Evolutionary conservation across 2,329 filamentous ascomycete genomes (phyloP), one percentile per base, ranked within the genome.

Genomic region (Saccharata proteae): DNA sequence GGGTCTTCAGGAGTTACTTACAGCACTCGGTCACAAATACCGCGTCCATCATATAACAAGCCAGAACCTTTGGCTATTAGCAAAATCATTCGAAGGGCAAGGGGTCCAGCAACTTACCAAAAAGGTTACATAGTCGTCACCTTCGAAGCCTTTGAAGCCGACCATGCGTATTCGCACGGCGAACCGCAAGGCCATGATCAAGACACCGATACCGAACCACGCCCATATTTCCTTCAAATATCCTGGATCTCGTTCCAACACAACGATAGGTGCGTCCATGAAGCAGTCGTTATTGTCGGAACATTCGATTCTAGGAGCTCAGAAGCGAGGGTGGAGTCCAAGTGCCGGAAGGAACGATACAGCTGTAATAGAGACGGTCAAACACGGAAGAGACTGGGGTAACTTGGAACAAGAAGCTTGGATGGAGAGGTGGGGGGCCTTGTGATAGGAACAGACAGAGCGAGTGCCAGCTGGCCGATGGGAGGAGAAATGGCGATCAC

Each of bases 61-160:
- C 37, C 0, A 51, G 22, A 4, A 23, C 30, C 34, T 33, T n/a
- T n/a, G n/a, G n/a, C n/a, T n/a, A n/a, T n/a, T n/a, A n/a, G 25
- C 10, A 7, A 15, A 4, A n/a, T 18, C 9, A 15, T 4, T 7
- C 6, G 2, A 14, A n/a, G n/a, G n/a, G n/a, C n/a, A n/a, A n/a
- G n/a, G n/a, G n/a, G n/a, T n/a, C 7, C 4, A 7, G 6, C 15
- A 9, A 17, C 31, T 33, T 8, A 58, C 54, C 1, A 55, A 30
- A 8, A 54, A n/a, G 1, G 51, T 43, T 17, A 60, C 48, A 8
- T 52, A 50, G 31, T 61, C 57, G 37, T 62, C 59, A 5, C 57
- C 53, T 14, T 53, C 47, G 3, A 60, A 41, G 1, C 55, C 48
- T n/a, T 47, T 44, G 16, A 49, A 30, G 2, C 58, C 58, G 2